phyloP scores from a whole-genome alignment of 1,284 basidiomycete species.

The Naganishia cerealis region DNA sequence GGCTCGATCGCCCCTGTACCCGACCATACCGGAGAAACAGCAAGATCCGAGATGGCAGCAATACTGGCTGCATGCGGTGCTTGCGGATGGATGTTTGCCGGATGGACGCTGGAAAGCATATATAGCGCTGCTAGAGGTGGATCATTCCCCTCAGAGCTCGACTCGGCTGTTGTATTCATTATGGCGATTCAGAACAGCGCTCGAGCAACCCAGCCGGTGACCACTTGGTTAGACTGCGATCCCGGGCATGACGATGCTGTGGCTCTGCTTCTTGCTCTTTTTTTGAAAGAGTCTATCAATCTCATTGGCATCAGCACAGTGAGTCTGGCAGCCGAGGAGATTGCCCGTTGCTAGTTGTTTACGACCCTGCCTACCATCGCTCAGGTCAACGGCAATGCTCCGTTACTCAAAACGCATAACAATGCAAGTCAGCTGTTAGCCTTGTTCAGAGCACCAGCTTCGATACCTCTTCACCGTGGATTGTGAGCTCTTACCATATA shows the following conservation, averaged over 20 bases:
- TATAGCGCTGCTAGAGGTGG: not conserved
- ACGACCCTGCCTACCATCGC: not conserved
- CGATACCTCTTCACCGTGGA: slow-evolving; percentile 28
- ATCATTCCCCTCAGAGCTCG: not conserved
- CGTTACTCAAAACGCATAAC: slow-evolving; percentile 22
- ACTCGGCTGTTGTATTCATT: not conserved
- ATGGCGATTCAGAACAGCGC: not conserved
- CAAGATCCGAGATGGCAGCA: not conserved
- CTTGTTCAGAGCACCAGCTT: slow-evolving; percentile 20
- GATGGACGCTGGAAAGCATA: not conserved
- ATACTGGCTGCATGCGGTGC: not conserved
- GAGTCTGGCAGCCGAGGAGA: not conserved
- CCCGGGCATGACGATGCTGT: slow-evolving; percentile 33
- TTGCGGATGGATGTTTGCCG: not conserved
- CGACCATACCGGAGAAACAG: not conserved
- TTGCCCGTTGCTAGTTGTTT: not conserved
- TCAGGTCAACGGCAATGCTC: slow-evolving; percentile 32
- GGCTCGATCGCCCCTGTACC: not conserved
- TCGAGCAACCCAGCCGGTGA: not conserved
- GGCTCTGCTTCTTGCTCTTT: slow-evolving; percentile 32
- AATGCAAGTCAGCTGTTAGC: slow-evolving; percentile 31
- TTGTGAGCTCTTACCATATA: slow-evolving; percentile 20
- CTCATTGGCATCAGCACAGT: slow-evolving; percentile 32
- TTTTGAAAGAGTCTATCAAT: slow-evolving; percentile 23
- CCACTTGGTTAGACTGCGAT: slow-evolving; percentile 31